A percentile compares a stretch with the other conserved stretches of the same genome.
phyloP scores from a whole-genome alignment of 495 filamentous ascomycete species.

The Xylaria intraflava region DNA sequence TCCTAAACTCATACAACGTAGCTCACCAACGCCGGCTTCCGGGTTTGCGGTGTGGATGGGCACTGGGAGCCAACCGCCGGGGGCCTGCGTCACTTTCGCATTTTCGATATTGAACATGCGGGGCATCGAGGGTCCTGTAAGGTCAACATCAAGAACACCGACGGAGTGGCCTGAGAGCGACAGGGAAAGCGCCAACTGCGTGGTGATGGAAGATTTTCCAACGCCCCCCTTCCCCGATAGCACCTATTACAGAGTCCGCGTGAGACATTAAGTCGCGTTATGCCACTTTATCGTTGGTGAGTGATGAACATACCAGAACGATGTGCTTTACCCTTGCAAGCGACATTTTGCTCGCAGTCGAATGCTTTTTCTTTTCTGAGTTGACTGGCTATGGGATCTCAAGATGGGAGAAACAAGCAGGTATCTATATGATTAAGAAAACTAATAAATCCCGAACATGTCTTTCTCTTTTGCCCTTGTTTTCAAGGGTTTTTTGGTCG shows the following conservation, averaged over 20 bases:
- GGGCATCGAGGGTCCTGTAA: constrained; percentile 93
- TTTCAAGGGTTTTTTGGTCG: too few relatives aligned
- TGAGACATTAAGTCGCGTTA: neutral
- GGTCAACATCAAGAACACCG: constrained; percentile 91
- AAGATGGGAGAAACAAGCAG: neutral
- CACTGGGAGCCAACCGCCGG: constrained; percentile 85
- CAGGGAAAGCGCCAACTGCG: constrained; percentile 87
- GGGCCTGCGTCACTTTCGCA: constrained; percentile 82
- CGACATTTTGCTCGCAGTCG: constrained; percentile 39
- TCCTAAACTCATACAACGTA: constrained; percentile 87
- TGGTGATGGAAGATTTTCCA: constrained; percentile 93
- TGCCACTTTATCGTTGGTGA: neutral
- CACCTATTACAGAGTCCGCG: constrained; percentile 35
- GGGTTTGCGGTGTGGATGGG: constrained; percentile 57
- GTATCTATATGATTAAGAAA: neutral
- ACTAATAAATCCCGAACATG: neutral
- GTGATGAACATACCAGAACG: constrained; percentile 42
- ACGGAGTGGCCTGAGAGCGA: constrained; percentile 77
- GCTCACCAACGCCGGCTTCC: constrained; percentile 50
- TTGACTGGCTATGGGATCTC: neutral
- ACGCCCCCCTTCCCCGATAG: constrained; percentile 98
- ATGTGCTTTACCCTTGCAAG: constrained; percentile 55
- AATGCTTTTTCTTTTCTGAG: neutral
- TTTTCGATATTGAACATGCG: constrained; percentile 85
- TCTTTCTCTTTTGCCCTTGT: neutral